These are phyloP conservation scores for Sclerotinia sclerotiorum DNA, from an alignment of 2,329 filamentous ascomycete genomes.

Conservation along the genomic window DNA sequence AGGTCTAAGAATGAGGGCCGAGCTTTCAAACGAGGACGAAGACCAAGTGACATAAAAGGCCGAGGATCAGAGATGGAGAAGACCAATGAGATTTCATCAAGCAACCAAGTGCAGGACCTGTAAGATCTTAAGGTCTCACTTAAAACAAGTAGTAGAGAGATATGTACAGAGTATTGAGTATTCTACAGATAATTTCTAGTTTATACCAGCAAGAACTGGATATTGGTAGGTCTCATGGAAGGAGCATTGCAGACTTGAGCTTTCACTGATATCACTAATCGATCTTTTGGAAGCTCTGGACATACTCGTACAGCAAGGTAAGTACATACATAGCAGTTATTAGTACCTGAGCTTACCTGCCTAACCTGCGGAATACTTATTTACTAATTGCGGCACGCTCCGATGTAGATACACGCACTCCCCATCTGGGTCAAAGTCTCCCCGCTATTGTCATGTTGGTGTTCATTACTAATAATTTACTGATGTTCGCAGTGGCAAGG, in stretches of 20 bases:
- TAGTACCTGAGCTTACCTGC: not conserved
- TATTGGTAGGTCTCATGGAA: not conserved
- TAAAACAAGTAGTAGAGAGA: not conserved
- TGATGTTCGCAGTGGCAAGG: not conserved
- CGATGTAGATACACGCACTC: not conserved
- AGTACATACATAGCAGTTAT: not conserved
- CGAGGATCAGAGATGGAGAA: conserved; percentile 3
- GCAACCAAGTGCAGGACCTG: not conserved
- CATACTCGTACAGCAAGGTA: no score
- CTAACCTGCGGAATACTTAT: not conserved
- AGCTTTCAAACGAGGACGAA: conserved; percentile 55
- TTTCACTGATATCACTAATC: not conserved
- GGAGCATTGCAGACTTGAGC: not conserved
- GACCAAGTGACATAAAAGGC: conserved; percentile 39
- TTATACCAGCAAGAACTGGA: not conserved
- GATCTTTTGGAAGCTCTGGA: not conserved
- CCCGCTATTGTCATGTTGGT: not conserved
- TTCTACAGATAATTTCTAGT: not conserved
- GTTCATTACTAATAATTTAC: not conserved
- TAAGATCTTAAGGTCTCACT: no score
- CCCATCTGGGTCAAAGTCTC: not conserved
- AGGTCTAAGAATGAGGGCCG: conserved; percentile 64
- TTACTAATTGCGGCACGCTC: not conserved
- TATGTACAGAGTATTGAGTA: not conserved
- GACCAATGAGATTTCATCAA: conserved; percentile 1